Conservation (phyloP, 192 early-diverging fungal species). For the Kickxella alabastrina region DNA sequence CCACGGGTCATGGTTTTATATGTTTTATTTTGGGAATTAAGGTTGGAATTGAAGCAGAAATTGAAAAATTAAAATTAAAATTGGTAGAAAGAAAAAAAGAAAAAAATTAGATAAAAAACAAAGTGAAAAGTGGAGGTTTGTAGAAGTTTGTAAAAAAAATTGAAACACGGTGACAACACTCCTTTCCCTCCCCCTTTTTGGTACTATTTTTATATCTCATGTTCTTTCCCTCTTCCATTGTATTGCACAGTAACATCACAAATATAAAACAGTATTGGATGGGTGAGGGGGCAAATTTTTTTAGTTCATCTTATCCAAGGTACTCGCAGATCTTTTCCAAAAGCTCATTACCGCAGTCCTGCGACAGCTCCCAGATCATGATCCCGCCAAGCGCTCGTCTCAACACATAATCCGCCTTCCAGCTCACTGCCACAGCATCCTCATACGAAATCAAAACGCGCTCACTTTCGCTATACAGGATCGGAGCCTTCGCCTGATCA, state of each 20-base stretch:
- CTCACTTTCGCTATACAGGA: slow-evolving; percentile 68
- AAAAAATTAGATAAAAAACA: background rate
- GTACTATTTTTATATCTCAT: no score
- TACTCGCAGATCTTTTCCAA: slow-evolving; percentile 49
- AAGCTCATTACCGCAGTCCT: slow-evolving; percentile 44
- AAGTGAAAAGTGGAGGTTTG: background rate
- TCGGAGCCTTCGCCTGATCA: slow-evolving; percentile 68
- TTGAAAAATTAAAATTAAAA: slow-evolving; percentile 1
- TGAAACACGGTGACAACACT: no score
- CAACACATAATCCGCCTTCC: slow-evolving; percentile 66
- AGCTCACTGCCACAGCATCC: slow-evolving; percentile 57
- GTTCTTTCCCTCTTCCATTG: no score
- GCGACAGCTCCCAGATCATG: slow-evolving; percentile 79
- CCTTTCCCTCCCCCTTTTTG: no score
- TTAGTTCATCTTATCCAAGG: slow-evolving; percentile 29
- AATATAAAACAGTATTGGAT: no score
- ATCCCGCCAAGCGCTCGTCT: slow-evolving; percentile 59
- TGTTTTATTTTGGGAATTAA: background rate
- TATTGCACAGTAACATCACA: no score
- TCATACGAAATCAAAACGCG: slow-evolving; percentile 83
- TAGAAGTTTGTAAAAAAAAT: no score
- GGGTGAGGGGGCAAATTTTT: no score
- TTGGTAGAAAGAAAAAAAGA: background rate
- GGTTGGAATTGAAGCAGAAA: background rate
- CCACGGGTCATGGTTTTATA: slow-evolving; percentile 49